Evolutionary conservation across 441 rosid species (phyloP), one percentile per base, ranked within the genome.

Genomic region (Populus trichocarpa): DNA sequence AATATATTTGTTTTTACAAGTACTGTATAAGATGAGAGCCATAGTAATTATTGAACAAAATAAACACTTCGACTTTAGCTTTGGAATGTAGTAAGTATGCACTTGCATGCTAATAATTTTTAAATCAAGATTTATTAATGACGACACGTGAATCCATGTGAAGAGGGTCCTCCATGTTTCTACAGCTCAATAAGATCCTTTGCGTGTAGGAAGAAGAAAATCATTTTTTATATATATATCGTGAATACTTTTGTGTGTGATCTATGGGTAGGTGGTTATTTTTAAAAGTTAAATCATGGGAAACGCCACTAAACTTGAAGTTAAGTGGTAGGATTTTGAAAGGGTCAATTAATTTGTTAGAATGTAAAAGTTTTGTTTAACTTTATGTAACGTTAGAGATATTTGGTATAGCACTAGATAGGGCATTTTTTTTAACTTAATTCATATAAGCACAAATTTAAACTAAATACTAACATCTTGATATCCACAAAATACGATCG

Each of bases 131-230:
- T 78, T 80, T 72, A 78, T 74, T 80, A 78, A 73, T 80, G 33
- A 32, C 42, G 75, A 40, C 90, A 82, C 79, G 88, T 82, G 84
- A 84, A 86, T 83, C 80, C 88, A 88, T 81, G 90, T 88, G 89
- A 88, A 80, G 86, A 13, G 88, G 89, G 87, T 35, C 85, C 90
- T 77, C 70, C 64, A 75, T 88, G 88, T 80, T 79, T 77, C 68
- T n/a, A 6, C 32, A 32, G 6, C 6, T 53, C 42, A 53, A 28
- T 61, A 35, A 65, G 70, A 82, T 84, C 80, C 78, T 77, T 71
- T 77, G 57, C 73, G 77, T 73, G 70, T 69, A 22, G 26, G 61
- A 63, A 20, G 46, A 11, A 67, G 28, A 40, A 70, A 63, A 63
- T 70, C 33, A 76, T 53, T 35, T 33, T 59, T 30, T 30, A 25